Conservation (phyloP, 2,329 filamentous ascomycete species). For the Trichophyton simii region DNA sequence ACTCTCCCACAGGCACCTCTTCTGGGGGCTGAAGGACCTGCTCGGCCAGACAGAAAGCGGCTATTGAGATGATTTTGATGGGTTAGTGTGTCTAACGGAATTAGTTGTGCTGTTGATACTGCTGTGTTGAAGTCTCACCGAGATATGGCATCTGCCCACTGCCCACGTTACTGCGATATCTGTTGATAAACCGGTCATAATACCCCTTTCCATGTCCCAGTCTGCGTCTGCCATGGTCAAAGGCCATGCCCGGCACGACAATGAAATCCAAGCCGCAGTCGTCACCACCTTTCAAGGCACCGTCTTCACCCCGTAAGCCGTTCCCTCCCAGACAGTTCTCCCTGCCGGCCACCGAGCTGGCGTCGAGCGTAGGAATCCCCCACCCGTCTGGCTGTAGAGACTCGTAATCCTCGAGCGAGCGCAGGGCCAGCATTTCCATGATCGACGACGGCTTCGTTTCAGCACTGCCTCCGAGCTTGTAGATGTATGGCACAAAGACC, state of each 20-base stretch:
- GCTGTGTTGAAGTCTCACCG: constrained; percentile 34
- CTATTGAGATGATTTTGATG: constrained; percentile 26
- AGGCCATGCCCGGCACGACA: constrained; percentile 84
- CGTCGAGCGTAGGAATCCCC: constrained; percentile 81
- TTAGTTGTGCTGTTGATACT: neutral
- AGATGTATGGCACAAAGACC: constrained; percentile 85
- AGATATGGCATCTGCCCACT: constrained; percentile 43
- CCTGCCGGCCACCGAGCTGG: constrained; percentile 51
- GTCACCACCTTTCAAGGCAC: constrained; percentile 13
- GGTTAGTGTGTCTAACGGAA: constrained; percentile 12
- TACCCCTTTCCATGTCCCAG: constrained; percentile 93
- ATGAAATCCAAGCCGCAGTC: constrained; percentile 61
- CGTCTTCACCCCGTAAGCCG: constrained; percentile 26
- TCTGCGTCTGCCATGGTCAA: constrained; percentile 61
- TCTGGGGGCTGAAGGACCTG: constrained; percentile 59
- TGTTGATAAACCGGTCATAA: constrained; percentile 84
- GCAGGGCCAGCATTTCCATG: constrained; percentile 90
- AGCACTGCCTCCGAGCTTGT: constrained; percentile 38
- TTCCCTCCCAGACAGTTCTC: constrained; percentile 60
- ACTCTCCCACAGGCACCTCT: constrained; percentile 58
- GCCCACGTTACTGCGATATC: constrained; percentile 45
- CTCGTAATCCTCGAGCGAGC: constrained; percentile 63
- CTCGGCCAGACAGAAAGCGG: constrained; percentile 74
- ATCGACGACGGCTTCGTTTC: constrained; percentile 47
- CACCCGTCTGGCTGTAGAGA: constrained; percentile 66